Base-by-base conservation (phyloP, 495 filamentous ascomycete species). In the Xylaria palmicola region DNA sequence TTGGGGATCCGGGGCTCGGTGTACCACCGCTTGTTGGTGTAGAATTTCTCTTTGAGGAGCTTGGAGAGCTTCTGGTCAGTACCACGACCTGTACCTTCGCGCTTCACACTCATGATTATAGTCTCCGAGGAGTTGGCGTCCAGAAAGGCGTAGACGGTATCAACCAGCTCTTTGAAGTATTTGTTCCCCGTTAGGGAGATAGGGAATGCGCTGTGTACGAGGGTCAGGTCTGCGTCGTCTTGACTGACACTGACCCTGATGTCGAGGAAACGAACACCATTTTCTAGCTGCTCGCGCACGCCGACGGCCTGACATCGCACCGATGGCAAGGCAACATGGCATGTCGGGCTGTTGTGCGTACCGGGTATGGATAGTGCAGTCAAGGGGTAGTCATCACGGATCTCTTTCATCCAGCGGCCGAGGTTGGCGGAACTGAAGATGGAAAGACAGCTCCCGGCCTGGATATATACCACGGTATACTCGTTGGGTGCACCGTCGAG, bases 261-360 rank as follows among this genome's bases (percentile, higher is more conserved):
- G 71, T 98, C 94, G 65, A 98, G 86, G 79, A 97, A 98, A 53
- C 94, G 91, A 22, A 98, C 87, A 36, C 94, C 94, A 75, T 96
- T 95, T 49, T 88, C 76, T 50, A 98, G 83, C 71, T 98, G 94
- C 47, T 85, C 84, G 43, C 78, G 80, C 5, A 92, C 82, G 44
- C 83, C 76, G 24, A 92, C 91, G 26, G 90, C 87, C 74, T 98
- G 94, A 75, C 94, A 98, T 56, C 94, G 89, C 12, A 98, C 94
- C 0, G 91, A 94, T 6, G 94, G 94, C 0, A 96, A 84, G 19
- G 94, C 93, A 26, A 82, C 73, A 74, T 94, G 80, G 75, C 83
- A 87, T 2, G 93, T 94, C 1, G 93, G 90, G 6, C 88, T 90
- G 75, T 98, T 98, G 81, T 98, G 94, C 0, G 94, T 98, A 56